Percentiles rank a stretch among this genome's conserved stretches.
These are phyloP conservation scores for Hymenoscyphus repandus DNA, from an alignment of 2,329 filamentous ascomycete genomes.

Conservation along the genomic window DNA sequence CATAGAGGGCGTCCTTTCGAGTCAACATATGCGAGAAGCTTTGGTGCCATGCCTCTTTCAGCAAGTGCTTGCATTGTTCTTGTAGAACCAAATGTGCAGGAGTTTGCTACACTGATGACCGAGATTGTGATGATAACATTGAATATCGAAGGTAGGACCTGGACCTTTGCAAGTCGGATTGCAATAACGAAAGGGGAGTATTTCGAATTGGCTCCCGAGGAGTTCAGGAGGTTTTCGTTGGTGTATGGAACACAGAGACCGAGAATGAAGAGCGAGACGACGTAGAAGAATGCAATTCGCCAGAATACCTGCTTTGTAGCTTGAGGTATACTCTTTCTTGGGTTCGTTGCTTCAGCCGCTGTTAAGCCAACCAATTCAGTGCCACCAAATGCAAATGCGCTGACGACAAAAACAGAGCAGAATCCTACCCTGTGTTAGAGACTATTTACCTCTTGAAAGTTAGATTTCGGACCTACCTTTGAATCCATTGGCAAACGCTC, in stretches of 20 bases:
- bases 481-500: slow-evolving; percentile 53
- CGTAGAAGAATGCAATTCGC: slow-evolving; percentile 42
- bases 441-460: too few relatives aligned
- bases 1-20: slow-evolving; percentile 53
- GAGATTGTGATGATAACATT: slow-evolving; percentile 48
- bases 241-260: slow-evolving; percentile 38
- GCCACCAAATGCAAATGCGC: slow-evolving; percentile 57
- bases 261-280: slow-evolving; percentile 38
- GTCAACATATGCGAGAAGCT: slow-evolving; percentile 55
- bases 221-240: slow-evolving; percentile 24
- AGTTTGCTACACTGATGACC: slow-evolving; percentile 48
- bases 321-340: slow-evolving; percentile 41
- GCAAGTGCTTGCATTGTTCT: slow-evolving; percentile 47
- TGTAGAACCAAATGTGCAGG: slow-evolving; percentile 45
- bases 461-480: slow-evolving; percentile 37
- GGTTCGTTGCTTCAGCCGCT: slow-evolving; percentile 53
- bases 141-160: slow-evolving; percentile 46
- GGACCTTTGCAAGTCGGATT: slow-evolving; percentile 45
- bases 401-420: slow-evolving; percentile 58
- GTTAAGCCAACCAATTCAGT: slow-evolving; percentile 58
- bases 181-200: slow-evolving; percentile 45
- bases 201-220: slow-evolving; percentile 28
- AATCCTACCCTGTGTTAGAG: slow-evolving; percentile 29
- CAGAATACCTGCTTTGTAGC: slow-evolving; percentile 42
- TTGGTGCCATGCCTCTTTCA: slow-evolving; percentile 34